Conservation (phyloP, 2,329 filamentous ascomycete genomes). For the Diplodia corticola region DNA sequence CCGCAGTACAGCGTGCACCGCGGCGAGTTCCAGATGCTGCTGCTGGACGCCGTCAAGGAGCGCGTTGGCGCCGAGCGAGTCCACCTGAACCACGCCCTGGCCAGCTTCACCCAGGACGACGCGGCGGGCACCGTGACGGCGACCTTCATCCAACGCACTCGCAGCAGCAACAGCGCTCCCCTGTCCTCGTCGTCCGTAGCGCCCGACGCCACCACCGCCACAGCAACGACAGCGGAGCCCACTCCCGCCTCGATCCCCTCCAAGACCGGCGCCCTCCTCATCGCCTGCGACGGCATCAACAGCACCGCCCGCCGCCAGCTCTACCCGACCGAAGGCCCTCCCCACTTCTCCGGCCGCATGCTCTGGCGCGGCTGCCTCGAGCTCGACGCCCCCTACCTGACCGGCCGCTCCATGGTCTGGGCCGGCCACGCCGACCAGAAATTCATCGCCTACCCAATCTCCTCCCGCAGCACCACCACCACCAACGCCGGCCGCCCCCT, state of each 20-base stretch:
- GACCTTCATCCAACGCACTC: conserved; percentile 36
- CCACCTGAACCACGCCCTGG: conserved; percentile 44
- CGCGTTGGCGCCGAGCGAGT: conserved; percentile 42
- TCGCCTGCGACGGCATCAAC: conserved; percentile 50
- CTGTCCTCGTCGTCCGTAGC: not conserved
- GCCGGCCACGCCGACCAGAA: conserved; percentile 51
- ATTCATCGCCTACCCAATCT: conserved; percentile 51
- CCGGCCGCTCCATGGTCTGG: conserved; percentile 49
- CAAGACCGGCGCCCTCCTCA: conserved; percentile 38
- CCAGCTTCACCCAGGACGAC: conserved; percentile 39
- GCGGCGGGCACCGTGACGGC: conserved; percentile 38
- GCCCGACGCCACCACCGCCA: not conserved
- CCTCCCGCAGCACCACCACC: conserved; percentile 29
- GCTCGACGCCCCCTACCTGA: conserved; percentile 42
- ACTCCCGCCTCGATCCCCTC: conserved; percentile 32
- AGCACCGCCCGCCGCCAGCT: conserved; percentile 44
- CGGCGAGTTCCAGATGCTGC: conserved; percentile 49
- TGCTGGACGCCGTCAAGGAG: conserved; percentile 45
- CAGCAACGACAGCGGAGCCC: not conserved
- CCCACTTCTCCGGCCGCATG: conserved; percentile 49
- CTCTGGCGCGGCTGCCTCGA: conserved; percentile 49
- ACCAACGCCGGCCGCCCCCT: conserved; percentile 39
- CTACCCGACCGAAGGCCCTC: conserved; percentile 48
- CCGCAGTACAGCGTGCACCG: conserved; percentile 50
- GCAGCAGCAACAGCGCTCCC: conserved; percentile 27